phyloP scores from a whole-genome alignment of 1,139 yeast genomes.

The Hyphopichia burtonii region DNA sequence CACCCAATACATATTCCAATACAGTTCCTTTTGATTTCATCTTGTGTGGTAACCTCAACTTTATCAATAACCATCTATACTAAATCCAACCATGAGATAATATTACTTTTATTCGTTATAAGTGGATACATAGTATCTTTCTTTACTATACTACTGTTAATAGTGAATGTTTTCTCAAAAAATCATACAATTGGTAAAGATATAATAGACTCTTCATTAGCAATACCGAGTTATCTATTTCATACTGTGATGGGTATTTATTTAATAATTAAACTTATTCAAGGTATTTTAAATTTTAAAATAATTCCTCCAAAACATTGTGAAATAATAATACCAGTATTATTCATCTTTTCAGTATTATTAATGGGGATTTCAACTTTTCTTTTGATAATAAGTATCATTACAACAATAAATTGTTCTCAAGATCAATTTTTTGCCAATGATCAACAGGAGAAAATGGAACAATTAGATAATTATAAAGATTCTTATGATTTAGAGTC shows the following conservation, averaged over 20 bases:
- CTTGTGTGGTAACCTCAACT: slow-evolving; percentile 1
- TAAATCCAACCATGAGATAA: neutral
- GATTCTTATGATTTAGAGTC: slow-evolving; percentile 3
- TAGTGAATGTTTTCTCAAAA: neutral
- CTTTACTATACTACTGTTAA: neutral
- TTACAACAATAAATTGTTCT: neutral
- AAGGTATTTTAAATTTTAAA: slow-evolving; percentile 5
- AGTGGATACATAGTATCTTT: slow-evolving; percentile 1
- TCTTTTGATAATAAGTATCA: neutral
- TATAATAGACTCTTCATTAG: neutral
- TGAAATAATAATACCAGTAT: slow-evolving; percentile 9
- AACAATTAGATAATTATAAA: neutral
- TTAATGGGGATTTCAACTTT: slow-evolving; percentile 8
- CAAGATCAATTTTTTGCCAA: slow-evolving; percentile 1
- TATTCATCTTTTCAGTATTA: slow-evolving; percentile 11
- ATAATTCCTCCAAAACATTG: slow-evolving; percentile 6
- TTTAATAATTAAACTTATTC: slow-evolving; percentile 14
- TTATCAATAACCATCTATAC: neutral
- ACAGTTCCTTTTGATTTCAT: neutral
- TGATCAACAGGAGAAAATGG: neutral
- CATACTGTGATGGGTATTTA: slow-evolving; percentile 19
- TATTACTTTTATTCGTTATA: slow-evolving; percentile 1
- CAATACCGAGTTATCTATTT: slow-evolving; percentile 8
- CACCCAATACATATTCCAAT: slow-evolving; percentile 1
- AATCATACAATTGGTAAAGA: neutral